Conservation (phyloP, 495 filamentous ascomycete species). For the Neurospora pannonica region DNA sequence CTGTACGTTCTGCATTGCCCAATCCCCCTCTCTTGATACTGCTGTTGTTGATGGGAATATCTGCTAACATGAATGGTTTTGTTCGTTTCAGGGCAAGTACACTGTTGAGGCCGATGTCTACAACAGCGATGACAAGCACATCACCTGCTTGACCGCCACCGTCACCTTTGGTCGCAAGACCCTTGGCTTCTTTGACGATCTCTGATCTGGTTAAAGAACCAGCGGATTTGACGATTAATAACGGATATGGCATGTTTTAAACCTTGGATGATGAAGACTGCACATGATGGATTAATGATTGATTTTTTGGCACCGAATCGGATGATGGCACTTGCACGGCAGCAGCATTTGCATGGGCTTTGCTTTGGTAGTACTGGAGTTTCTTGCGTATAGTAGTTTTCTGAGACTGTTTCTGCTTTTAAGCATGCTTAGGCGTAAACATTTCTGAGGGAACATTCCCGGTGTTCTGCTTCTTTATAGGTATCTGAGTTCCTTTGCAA, state of each 20-base stretch:
- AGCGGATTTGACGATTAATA: not conserved
- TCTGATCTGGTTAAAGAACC: constrained; percentile 4
- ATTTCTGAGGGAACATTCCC: not conserved
- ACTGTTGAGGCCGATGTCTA: constrained; percentile 78
- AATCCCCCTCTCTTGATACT: not conserved
- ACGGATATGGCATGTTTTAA: not conserved
- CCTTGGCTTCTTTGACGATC: constrained; percentile 13
- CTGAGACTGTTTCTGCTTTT: not conserved
- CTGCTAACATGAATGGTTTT: not conserved
- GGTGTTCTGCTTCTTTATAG: not conserved
- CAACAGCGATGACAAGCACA: constrained; percentile 52
- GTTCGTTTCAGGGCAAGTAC: constrained; percentile 65
- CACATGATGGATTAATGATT: constrained; percentile 2
- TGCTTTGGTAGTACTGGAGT: not conserved
- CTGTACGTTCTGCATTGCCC: constrained; percentile 47
- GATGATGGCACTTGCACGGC: not conserved
- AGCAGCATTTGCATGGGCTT: not conserved
- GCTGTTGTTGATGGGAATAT: not conserved
- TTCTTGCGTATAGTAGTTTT: not conserved
- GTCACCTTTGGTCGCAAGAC: constrained; percentile 43
- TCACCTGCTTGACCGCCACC: constrained; percentile 73
- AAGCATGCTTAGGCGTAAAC: not conserved
- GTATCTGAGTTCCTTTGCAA: not conserved
- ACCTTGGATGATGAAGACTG: not conserved
- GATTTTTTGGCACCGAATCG: not conserved